phyloP scores from a whole-genome alignment of 2,329 filamentous ascomycete genomes.

The Colletotrichum somersetense region DNA sequence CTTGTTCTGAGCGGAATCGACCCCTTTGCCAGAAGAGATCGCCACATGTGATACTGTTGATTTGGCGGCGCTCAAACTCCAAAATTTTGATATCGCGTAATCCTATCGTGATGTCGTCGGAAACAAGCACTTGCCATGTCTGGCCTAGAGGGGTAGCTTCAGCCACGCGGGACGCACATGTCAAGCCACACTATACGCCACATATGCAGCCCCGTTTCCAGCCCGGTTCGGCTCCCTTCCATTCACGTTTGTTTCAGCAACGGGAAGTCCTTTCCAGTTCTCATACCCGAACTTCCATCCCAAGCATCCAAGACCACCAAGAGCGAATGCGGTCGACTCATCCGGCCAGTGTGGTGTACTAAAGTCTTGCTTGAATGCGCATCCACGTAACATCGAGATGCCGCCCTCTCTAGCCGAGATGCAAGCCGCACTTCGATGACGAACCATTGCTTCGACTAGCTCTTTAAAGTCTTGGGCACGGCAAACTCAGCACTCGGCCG shows the following conservation, averaged over 20 bases:
- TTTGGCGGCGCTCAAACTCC: constrained; percentile 33
- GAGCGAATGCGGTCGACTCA: neutral
- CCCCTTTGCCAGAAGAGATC: constrained; percentile 36
- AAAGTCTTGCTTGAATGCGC: neutral
- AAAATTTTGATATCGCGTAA: constrained; percentile 34
- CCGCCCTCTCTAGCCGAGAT: neutral
- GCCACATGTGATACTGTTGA: constrained; percentile 38
- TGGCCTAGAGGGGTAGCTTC: constrained; percentile 37
- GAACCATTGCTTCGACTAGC: neutral
- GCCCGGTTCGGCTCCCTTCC: neutral
- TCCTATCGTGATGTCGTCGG: constrained; percentile 38
- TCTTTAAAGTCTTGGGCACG: constrained; percentile 1
- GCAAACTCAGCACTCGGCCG: constrained; percentile 8
- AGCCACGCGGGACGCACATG: constrained; percentile 14
- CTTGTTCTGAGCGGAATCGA: constrained; percentile 38
- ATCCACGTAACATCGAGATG: constrained; percentile 13
- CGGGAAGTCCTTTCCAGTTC: neutral
- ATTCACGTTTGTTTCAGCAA: constrained; percentile 26
- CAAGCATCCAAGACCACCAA: constrained; percentile 11
- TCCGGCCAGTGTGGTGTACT: neutral
- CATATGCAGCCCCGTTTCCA: constrained; percentile 3
- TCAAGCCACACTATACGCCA: constrained; percentile 20
- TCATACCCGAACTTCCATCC: constrained; percentile 2
- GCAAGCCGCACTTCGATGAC: constrained; percentile 1
- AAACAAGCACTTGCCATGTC: constrained; percentile 37